Evolutionary conservation across 306 rosid genomes (phyloP).

Genomic region (Ochetophila trinervis): DNA sequence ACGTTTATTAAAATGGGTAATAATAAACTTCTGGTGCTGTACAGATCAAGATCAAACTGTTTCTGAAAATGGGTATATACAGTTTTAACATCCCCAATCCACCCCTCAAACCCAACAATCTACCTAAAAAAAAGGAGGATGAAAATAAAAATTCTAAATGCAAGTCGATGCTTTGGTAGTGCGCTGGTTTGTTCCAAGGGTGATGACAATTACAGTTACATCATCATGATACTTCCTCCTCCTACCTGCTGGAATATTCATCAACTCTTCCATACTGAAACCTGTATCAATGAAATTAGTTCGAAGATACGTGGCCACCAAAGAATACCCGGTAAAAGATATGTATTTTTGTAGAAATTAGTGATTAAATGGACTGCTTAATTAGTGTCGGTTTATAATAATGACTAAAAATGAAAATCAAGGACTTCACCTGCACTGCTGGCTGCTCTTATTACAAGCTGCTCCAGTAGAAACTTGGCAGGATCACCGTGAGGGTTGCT

Average conservation of each 20-base stretch:
- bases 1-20: constrained; percentile 14
- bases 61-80: constrained; percentile 24
- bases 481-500: constrained; percentile 83
- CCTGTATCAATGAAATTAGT: constrained; percentile 42
- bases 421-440: constrained; percentile 58
- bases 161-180: constrained; percentile 90
- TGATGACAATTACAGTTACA: constrained; percentile 82
- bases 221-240: constrained; percentile 97
- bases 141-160: constrained; percentile 20
- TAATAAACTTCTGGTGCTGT: not conserved
- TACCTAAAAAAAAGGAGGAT: not conserved
- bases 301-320: not conserved
- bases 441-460: constrained; percentile 82
- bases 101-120: not conserved
- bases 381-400: no score
- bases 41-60: constrained; percentile 4
- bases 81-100: constrained; percentile 8
- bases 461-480: constrained; percentile 82
- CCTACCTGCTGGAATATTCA: constrained; percentile 86
- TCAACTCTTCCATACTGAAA: constrained; percentile 83
- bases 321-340: not conserved
- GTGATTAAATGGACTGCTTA: not conserved
- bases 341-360: not conserved
- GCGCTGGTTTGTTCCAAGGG: constrained; percentile 80
- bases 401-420: constrained; percentile 9